Evolutionary conservation across 2,329 filamentous ascomycete genomes (phyloP).

Genomic region (Phaeophleospora eucalypticola): DNA sequence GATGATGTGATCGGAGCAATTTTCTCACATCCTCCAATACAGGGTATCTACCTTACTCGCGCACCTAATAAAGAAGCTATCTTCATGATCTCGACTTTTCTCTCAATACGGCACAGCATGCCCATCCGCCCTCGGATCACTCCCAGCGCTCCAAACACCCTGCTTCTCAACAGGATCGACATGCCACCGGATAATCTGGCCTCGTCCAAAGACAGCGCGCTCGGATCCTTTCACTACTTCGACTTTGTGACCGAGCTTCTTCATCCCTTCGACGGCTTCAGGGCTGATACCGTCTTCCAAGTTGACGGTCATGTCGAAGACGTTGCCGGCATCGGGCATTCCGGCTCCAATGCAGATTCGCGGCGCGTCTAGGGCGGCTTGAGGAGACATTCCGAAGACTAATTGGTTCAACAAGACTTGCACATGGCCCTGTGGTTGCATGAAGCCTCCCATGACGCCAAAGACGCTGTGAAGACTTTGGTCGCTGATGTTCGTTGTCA

Average conservation of each 20-base stretch:
- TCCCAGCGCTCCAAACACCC: conserved; percentile 80
- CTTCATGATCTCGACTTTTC: too few relatives aligned
- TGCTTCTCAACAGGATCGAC: conserved; percentile 62
- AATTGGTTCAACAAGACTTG: conserved; percentile 90
- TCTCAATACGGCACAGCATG: conserved; percentile 62
- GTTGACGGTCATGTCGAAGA: conserved; percentile 62
- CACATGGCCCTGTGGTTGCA: conserved; percentile 95
- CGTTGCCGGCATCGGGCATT: conserved; percentile 56
- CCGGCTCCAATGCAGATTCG: conserved; percentile 81
- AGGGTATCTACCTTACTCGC: too few relatives aligned
- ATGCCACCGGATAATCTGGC: conserved; percentile 78
- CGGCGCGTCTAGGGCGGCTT: conserved; percentile 85
- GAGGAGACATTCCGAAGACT: conserved; percentile 74
- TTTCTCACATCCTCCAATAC: too few relatives aligned
- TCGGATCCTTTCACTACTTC: conserved; percentile 61
- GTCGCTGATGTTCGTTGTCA: conserved; percentile 75
- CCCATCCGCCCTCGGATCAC: conserved; percentile 83
- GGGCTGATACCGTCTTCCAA: conserved; percentile 77
- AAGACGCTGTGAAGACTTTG: conserved; percentile 77
- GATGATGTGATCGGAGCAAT: too few relatives aligned
- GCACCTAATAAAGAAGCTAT: too few relatives aligned
- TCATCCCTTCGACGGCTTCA: conserved; percentile 64
- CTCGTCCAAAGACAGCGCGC: conserved; percentile 73
- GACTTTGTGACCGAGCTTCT: conserved; percentile 67
- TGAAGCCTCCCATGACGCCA: conserved; percentile 97